Percentiles rank a stretch among this genome's conserved stretches.
phyloP scores from a whole-genome alignment of 495 filamentous ascomycete genomes.

The Penicillium maclennaniae region DNA sequence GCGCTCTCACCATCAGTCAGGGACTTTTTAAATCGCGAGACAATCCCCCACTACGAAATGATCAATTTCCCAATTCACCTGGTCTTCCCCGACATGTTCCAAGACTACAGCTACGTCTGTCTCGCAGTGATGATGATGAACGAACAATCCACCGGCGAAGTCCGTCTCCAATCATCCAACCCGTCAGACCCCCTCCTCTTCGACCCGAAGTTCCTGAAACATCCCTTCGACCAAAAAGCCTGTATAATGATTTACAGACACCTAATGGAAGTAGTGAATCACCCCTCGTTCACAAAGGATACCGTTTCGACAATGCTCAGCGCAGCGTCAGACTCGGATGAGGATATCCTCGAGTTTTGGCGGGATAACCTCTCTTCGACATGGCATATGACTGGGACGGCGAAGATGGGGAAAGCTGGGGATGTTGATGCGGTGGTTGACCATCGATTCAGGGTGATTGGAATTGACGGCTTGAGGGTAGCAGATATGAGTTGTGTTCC shows the following conservation, averaged over 20 bases:
- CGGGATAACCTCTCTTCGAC: conserved; percentile 25
- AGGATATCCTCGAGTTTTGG: conserved; percentile 52
- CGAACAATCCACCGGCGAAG: conserved; percentile 43
- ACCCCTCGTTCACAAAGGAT: conserved; percentile 45
- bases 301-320: conserved; percentile 37
- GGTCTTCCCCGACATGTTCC: conserved; percentile 21
- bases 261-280: conserved; percentile 38
- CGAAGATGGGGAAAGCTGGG: conserved; percentile 54
- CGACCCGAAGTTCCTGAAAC: conserved; percentile 53
- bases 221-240: conserved; percentile 54
- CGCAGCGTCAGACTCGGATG: conserved; percentile 50
- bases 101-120: conserved; percentile 31
- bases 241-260: conserved; percentile 52
- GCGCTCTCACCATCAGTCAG: conserved; percentile 37
- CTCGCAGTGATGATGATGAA: conserved; percentile 35
- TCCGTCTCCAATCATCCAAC: conserved; percentile 52
- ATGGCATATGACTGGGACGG: conserved; percentile 60
- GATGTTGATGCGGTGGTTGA: conserved; percentile 54
- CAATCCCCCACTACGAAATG: conserved; percentile 48
- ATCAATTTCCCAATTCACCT: conserved; percentile 30
- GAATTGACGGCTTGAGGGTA: conserved; percentile 54
- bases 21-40: conserved; percentile 35
- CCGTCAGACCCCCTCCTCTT: conserved; percentile 52
- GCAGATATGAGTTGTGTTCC: conserved; percentile 65
- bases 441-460: conserved; percentile 49